phyloP scores from a whole-genome alignment of 1,284 basidiomycete species.

The Xerocomus amazonicus region DNA sequence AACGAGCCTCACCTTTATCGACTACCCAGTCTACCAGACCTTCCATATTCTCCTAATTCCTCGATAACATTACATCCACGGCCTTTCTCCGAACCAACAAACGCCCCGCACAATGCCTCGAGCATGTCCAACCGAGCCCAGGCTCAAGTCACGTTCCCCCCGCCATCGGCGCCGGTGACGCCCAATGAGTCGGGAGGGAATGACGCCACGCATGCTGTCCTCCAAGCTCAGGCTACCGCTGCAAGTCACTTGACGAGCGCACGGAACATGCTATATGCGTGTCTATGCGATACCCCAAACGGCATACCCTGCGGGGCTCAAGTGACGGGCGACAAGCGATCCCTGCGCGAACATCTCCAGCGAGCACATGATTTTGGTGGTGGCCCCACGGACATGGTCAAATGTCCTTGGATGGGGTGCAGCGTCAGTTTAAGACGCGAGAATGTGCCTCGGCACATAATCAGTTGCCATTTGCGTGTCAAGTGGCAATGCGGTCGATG shows the following conservation, averaged over 20 bases:
- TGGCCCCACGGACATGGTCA: constrained; percentile 2
- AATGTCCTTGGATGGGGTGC: constrained; percentile 15
- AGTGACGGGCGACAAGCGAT: constrained; percentile 1
- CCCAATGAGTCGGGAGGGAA: neutral
- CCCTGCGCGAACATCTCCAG: constrained; percentile 19
- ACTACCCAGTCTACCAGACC: neutral
- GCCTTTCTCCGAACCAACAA: neutral
- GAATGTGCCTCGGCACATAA: constrained; percentile 22
- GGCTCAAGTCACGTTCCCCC: neutral
- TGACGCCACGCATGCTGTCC: neutral
- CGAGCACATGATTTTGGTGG: constrained; percentile 5
- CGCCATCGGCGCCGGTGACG: neutral
- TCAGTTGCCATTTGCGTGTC: constrained; percentile 12
- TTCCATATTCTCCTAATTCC: neutral
- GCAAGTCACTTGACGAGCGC: neutral
- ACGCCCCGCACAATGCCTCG: too few species aligned
- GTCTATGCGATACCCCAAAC: constrained; percentile 1
- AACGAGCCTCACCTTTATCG: neutral
- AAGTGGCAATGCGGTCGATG: constrained; percentile 9
- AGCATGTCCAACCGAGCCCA: neutral
- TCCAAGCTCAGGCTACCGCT: neutral
- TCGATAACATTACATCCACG: neutral
- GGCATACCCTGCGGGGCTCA: constrained; percentile 4
- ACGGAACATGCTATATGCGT: neutral
- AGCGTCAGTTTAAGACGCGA: constrained; percentile 9